These are phyloP conservation scores for Exophiala phaeomuriformis DNA, from an alignment of 2,329 filamentous ascomycete species.

Conservation along the genomic window DNA sequence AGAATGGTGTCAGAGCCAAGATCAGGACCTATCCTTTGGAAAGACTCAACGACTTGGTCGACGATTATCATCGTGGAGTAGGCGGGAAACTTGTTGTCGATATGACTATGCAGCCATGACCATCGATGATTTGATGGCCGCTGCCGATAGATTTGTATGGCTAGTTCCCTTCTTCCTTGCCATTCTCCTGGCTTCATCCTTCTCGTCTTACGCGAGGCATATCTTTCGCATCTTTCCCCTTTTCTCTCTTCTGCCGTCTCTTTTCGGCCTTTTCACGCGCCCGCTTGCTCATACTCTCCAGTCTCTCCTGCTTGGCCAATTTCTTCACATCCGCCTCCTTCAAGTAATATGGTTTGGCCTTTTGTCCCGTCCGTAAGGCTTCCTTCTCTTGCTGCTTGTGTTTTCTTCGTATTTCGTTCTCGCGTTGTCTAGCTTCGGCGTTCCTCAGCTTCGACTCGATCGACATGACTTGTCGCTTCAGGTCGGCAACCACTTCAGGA, in stretches of 20 bases:
- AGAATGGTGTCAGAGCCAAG: conserved; percentile 17
- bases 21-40: conserved; percentile 22
- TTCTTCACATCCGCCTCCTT: conserved; percentile 92
- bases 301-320: conserved; percentile 69
- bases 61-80: conserved; percentile 39
- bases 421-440: conserved; percentile 60
- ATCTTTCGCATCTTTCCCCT: conserved; percentile 74
- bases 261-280: conserved; percentile 80
- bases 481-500: conserved; percentile 54
- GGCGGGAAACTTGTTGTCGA: conserved; percentile 44
- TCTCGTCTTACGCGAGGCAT: conserved; percentile 44
- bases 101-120: conserved; percentile 16
- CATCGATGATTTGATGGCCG: neutral
- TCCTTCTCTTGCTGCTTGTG: conserved; percentile 80
- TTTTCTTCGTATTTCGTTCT: conserved; percentile 61
- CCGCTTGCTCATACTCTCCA: conserved; percentile 73
- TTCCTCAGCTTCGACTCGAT: conserved; percentile 74
- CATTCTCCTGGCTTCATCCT: conserved; percentile 7
- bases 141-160: neutral
- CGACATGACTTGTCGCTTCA: conserved; percentile 66
- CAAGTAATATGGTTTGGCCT: conserved; percentile 71
- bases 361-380: conserved; percentile 76
- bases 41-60: conserved; percentile 25
- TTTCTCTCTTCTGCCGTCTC: conserved; percentile 80
- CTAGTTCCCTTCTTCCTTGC: neutral